A percentile compares a stretch with the other conserved stretches of the same genome.
phyloP scores from a whole-genome alignment of 345 rosid genomes.

The Rhizophora mangle region DNA sequence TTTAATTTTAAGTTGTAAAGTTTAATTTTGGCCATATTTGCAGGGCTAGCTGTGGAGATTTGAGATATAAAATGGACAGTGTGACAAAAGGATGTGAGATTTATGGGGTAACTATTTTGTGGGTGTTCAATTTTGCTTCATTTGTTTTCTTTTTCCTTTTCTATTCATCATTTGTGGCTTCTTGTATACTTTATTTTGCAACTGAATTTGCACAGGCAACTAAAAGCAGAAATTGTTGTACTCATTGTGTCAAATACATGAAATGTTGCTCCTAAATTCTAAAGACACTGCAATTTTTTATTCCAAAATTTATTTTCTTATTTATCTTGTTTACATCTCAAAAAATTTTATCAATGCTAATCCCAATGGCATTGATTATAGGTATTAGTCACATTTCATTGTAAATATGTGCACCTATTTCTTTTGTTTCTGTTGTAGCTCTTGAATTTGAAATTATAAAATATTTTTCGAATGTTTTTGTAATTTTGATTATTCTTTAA shows the following conservation, averaged over 20 bases:
- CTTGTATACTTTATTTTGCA: neutral
- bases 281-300: too few species aligned
- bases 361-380: too few species aligned
- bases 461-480: too few species aligned
- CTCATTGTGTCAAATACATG: constrained; percentile 32
- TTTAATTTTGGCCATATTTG: neutral
- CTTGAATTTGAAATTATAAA: too few species aligned
- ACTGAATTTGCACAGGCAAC: constrained; percentile 35
- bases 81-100: constrained; percentile 34
- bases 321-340: too few species aligned
- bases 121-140: neutral
- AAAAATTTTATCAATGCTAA: too few species aligned
- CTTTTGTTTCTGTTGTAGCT: too few species aligned
- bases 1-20: neutral
- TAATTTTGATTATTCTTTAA: too few species aligned
- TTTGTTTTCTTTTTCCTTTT: too few species aligned
- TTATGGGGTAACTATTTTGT: neutral
- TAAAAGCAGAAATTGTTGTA: constrained; percentile 30
- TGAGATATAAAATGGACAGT: constrained; percentile 58
- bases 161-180: neutral
- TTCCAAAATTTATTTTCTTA: too few species aligned
- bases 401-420: too few species aligned
- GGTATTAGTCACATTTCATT: too few species aligned
- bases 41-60: constrained; percentile 89
- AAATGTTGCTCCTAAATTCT: constrained; percentile 8